These are phyloP conservation scores for Mrakia gelida DNA, from an alignment of 768 basidiomycete genomes.

Conservation along the genomic window DNA sequence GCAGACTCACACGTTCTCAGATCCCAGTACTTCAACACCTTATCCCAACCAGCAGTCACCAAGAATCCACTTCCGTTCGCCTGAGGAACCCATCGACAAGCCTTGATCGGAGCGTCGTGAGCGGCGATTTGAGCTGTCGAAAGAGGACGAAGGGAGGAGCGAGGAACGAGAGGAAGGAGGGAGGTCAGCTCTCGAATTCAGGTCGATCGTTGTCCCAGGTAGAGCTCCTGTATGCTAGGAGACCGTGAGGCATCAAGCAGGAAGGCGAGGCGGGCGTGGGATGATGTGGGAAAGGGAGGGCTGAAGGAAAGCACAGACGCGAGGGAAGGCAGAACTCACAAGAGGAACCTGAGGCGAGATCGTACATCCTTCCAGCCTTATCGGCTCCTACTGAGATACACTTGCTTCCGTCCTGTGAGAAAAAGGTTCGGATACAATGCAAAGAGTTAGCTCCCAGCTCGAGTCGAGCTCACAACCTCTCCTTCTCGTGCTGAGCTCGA, in stretches of 20 bases:
- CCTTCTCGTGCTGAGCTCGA: not conserved
- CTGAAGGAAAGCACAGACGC: not conserved
- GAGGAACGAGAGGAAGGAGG: too few species aligned
- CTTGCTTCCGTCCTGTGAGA: conserved; percentile 74
- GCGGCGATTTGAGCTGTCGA: conserved; percentile 64
- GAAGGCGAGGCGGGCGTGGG: not conserved
- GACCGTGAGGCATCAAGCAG: too few species aligned
- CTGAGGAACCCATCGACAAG: conserved; percentile 59
- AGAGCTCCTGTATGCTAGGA: not conserved
- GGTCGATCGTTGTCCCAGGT: too few species aligned
- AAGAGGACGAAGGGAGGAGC: not conserved
- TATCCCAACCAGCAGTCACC: conserved; percentile 96
- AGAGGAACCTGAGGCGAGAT: conserved; percentile 73
- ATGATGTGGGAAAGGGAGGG: not conserved
- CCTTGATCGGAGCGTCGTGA: conserved; percentile 84
- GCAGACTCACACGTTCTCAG: conserved; percentile 17
- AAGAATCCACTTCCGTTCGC: conserved; percentile 56
- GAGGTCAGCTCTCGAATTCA: not conserved
- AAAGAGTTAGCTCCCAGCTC: not conserved
- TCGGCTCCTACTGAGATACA: conserved; percentile 90
- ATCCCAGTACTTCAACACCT: conserved; percentile 74
- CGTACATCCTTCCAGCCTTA: conserved; percentile 88
- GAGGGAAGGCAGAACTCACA: conserved; percentile 38
- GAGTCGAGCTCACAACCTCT: not conserved
- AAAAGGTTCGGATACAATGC: not conserved